Conservation (phyloP, 768 basidiomycete species). For the Pisolithus microcarpus region DNA sequence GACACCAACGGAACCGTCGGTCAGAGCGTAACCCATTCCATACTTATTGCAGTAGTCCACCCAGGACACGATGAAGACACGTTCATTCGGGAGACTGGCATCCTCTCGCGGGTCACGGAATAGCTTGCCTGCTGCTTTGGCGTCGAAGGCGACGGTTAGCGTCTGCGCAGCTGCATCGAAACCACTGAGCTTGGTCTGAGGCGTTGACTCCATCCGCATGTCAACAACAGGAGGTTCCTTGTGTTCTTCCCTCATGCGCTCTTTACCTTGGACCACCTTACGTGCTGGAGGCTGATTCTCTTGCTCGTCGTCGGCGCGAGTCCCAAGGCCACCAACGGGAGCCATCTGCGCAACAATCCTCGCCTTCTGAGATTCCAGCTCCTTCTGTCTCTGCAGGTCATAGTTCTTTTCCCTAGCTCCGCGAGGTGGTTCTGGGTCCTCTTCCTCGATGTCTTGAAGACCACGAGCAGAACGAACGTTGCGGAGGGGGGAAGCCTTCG, state of each 20-base stretch:
- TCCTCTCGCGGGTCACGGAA: slow-evolving; percentile 62
- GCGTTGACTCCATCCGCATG: slow-evolving; percentile 16
- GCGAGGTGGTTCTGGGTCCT: slow-evolving; percentile 34
- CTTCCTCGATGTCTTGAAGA: slow-evolving; percentile 41
- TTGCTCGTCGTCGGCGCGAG: slow-evolving; percentile 28
- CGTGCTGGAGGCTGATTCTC: slow-evolving; percentile 28
- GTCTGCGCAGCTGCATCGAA: slow-evolving; percentile 51
- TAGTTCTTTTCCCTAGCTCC: slow-evolving; percentile 33
- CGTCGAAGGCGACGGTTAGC: slow-evolving; percentile 57
- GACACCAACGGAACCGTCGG: slow-evolving; percentile 90
- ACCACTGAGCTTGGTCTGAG: slow-evolving; percentile 29
- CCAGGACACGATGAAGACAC: slow-evolving; percentile 96
- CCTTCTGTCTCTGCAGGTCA: slow-evolving; percentile 50
- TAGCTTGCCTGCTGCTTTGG: slow-evolving; percentile 52
- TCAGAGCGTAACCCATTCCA: slow-evolving; percentile 98
- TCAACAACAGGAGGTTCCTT: slow-evolving; percentile 12
- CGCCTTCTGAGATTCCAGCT: slow-evolving; percentile 86
- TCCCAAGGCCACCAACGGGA: slow-evolving; percentile 31
- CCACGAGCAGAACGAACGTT: slow-evolving; percentile 32
- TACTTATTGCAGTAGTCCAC: slow-evolving; percentile 99
- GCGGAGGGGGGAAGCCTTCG: slow-evolving; percentile 50
- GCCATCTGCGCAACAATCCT: slow-evolving; percentile 93
- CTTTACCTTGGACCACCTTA: slow-evolving; percentile 27
- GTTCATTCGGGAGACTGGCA: slow-evolving; percentile 50
- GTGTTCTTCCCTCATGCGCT: slow-evolving; percentile 20